Evolutionary conservation across 2,329 filamentous ascomycete genomes (phyloP).

Genomic region (Teratosphaeriaceae sp.): DNA sequence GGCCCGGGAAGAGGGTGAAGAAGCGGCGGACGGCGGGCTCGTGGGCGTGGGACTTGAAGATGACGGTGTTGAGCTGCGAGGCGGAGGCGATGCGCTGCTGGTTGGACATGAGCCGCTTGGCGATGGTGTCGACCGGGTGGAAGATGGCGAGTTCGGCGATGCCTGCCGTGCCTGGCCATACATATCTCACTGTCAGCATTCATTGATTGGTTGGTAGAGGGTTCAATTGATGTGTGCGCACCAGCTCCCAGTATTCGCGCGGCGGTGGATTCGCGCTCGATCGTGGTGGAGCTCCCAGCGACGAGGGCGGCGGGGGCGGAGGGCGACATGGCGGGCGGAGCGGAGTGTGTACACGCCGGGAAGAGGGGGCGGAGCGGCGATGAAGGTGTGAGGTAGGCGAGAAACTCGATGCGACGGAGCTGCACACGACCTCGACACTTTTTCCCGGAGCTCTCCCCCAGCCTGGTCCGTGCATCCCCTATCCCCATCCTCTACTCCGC

Average conservation of each 20-base stretch:
- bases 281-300: constrained; percentile 40
- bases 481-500: background rate
- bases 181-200: constrained; percentile 1
- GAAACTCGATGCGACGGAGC: background rate
- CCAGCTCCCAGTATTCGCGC: constrained; percentile 89
- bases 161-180: constrained; percentile 68
- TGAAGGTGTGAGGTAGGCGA: background rate
- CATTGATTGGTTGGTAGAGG: constrained; percentile 1
- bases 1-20: constrained; percentile 89
- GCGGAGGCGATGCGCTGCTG: constrained; percentile 61
- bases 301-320: constrained; percentile 15
- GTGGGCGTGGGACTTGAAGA: constrained; percentile 83
- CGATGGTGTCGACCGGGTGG: constrained; percentile 94
- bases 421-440: background rate
- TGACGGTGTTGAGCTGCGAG: constrained; percentile 74
- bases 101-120: constrained; percentile 99
- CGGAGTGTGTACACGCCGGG: background rate
- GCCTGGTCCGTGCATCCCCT: background rate
- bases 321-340: constrained; percentile 3
- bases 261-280: constrained; percentile 81
- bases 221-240: constrained; percentile 43
- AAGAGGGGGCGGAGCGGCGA: background rate
- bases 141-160: constrained; percentile 91
- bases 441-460: background rate
- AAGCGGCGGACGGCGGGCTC: constrained; percentile 72